phyloP scores from a whole-genome alignment of 176 grass and related monocot genomes.

The Rhynchospora breviuscula region DNA sequence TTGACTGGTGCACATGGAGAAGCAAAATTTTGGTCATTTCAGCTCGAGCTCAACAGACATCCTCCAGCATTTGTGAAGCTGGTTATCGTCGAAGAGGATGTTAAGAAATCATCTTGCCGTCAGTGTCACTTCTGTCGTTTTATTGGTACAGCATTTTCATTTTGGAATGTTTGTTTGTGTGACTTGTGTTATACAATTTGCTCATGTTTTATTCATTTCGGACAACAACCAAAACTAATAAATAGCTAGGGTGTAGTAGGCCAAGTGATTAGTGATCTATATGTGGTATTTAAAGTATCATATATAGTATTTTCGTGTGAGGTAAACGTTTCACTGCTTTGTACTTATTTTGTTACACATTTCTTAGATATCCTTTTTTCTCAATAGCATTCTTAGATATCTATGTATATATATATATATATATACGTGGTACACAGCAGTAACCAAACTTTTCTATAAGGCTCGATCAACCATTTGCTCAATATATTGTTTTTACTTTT shows the following conservation, averaged over 20 bases:
- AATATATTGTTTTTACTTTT: neutral
- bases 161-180: neutral
- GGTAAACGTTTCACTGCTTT: neutral
- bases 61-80: slow-evolving; percentile 48
- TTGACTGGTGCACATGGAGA: slow-evolving; percentile 43
- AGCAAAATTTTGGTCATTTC: slow-evolving; percentile 69
- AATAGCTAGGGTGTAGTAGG: slow-evolving; percentile 11
- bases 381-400: neutral
- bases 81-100: slow-evolving; percentile 79
- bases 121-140: slow-evolving; percentile 58
- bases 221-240: neutral
- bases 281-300: neutral
- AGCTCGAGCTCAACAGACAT: slow-evolving; percentile 63
- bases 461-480: neutral
- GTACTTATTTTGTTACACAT: neutral
- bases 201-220: neutral
- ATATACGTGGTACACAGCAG: neutral
- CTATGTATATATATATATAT: no score
- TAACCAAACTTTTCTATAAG: neutral
- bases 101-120: slow-evolving; percentile 38
- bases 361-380: neutral
- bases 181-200: neutral
- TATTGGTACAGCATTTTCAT: slow-evolving; percentile 38
- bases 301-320: neutral
- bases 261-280: neutral